A percentile compares a stretch with the other conserved stretches of the same genome.
Evolutionary conservation across 2,329 filamentous ascomycete species (phyloP).

Genomic region (Cercospora janseana): DNA sequence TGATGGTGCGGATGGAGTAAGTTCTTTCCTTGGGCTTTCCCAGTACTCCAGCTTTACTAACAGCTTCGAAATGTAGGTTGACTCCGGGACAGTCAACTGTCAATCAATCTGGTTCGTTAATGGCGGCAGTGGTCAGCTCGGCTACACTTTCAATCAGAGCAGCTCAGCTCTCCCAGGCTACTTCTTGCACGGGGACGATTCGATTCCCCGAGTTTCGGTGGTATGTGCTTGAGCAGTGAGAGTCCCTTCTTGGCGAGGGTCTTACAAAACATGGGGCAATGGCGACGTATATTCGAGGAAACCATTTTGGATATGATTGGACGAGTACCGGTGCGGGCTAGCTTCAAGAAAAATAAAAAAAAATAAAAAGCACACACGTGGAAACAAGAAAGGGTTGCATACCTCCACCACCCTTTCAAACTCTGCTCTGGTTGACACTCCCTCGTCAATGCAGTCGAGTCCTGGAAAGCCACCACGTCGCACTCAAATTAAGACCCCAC

Average conservation of each 20-base stretch:
- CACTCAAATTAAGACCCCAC: neutral
- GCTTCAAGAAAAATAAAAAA: no score
- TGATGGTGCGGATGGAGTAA: neutral
- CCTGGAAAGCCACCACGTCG: neutral
- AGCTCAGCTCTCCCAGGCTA: neutral
- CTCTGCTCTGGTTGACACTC: no score
- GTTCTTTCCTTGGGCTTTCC: neutral
- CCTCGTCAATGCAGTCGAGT: no score
- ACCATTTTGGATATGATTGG: no score
- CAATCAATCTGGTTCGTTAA: slow-evolving; percentile 2
- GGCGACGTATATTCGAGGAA: no score
- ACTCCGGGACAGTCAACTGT: neutral
- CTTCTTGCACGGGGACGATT: neutral
- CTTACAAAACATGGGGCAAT: no score
- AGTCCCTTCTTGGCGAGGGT: no score
- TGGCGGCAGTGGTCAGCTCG: neutral
- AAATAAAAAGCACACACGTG: no score
- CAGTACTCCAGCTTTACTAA: neutral
- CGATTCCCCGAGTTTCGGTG: neutral
- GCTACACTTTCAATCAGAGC: neutral
- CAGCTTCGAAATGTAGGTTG: neutral
- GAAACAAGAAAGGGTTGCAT: no score
- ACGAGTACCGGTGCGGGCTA: no score
- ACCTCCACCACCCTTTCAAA: no score
- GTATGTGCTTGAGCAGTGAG: neutral